A percentile compares a stretch with the other conserved stretches of the same genome.
phyloP scores from a whole-genome alignment of 2,329 filamentous ascomycete genomes.

The Alternaria dauci region DNA sequence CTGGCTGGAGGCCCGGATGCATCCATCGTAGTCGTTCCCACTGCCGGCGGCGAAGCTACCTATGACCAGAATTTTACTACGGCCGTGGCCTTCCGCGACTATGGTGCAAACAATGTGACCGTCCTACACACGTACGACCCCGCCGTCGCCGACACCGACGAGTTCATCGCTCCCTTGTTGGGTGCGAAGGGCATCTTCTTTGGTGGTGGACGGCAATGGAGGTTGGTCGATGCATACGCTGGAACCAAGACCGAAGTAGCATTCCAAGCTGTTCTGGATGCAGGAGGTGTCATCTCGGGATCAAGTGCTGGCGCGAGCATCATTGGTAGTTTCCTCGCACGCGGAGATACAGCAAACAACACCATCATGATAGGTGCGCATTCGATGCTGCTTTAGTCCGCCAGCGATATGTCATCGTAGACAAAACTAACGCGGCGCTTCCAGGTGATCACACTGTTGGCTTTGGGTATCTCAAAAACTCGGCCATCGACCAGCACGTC shows the following conservation, averaged over 20 bases:
- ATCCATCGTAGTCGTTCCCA: conserved; percentile 35
- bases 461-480: conserved; percentile 38
- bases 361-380: conserved; percentile 33
- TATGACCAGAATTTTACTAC: conserved; percentile 32
- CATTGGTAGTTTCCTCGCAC: conserved; percentile 31
- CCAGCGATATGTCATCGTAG: neutral
- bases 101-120: conserved; percentile 35
- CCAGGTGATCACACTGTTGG: conserved; percentile 22
- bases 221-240: conserved; percentile 36
- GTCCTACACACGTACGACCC: conserved; percentile 39
- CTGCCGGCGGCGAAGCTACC: conserved; percentile 32
- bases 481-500: conserved; percentile 39
- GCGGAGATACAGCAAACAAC: conserved; percentile 35
- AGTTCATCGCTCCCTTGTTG: conserved; percentile 30
- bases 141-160: conserved; percentile 31
- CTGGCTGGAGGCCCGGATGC: conserved; percentile 35
- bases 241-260: conserved; percentile 35
- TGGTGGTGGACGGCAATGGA: conserved; percentile 36
- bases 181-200: conserved; percentile 35
- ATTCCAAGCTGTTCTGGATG: conserved; percentile 29
- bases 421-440: neutral
- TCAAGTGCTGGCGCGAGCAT: conserved; percentile 37
- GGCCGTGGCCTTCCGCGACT: conserved; percentile 25
- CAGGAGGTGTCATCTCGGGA: conserved; percentile 33
- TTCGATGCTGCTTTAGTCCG: neutral